These are phyloP conservation scores for Phlebiopsis flavidoalba DNA, from an alignment of 768 basidiomycete genomes.

Conservation along the genomic window DNA sequence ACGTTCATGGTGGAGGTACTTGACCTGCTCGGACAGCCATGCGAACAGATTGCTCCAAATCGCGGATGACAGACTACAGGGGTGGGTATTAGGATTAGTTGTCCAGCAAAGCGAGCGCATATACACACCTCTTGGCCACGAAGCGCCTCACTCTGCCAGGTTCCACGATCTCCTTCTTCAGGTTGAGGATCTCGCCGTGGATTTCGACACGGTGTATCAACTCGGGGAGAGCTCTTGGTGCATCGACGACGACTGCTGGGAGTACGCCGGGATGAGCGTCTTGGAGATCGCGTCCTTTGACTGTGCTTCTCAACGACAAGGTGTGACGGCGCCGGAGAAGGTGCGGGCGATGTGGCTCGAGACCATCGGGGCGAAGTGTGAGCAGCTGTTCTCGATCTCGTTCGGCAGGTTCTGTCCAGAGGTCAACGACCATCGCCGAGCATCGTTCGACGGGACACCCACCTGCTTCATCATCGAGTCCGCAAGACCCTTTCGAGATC, in stretches of 20 bases:
- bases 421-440: conserved; percentile 2
- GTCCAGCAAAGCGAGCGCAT: not conserved
- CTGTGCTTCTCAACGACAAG: conserved; percentile 73
- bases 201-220: too few species aligned
- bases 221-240: conserved; percentile 76
- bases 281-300: conserved; percentile 76
- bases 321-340: conserved; percentile 66
- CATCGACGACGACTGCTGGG: conserved; percentile 67
- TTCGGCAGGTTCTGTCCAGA: conserved; percentile 57
- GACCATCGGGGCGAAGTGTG: conserved; percentile 69
- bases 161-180: conserved; percentile 77
- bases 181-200: conserved; percentile 63
- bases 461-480: conserved; percentile 71
- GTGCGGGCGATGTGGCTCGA: conserved; percentile 72
- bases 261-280: conserved; percentile 70
- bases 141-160: conserved; percentile 78
- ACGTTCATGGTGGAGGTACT: conserved; percentile 63
- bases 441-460: conserved; percentile 15
- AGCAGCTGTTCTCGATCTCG: conserved; percentile 67
- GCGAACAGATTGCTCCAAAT: conserved; percentile 75
- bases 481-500: conserved; percentile 64
- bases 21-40: conserved; percentile 76
- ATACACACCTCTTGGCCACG: conserved; percentile 69
- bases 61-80: conserved; percentile 63
- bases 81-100: conserved; percentile 7